phyloP scores from a whole-genome alignment of 441 rosid species.

The Iberis amara region DNA sequence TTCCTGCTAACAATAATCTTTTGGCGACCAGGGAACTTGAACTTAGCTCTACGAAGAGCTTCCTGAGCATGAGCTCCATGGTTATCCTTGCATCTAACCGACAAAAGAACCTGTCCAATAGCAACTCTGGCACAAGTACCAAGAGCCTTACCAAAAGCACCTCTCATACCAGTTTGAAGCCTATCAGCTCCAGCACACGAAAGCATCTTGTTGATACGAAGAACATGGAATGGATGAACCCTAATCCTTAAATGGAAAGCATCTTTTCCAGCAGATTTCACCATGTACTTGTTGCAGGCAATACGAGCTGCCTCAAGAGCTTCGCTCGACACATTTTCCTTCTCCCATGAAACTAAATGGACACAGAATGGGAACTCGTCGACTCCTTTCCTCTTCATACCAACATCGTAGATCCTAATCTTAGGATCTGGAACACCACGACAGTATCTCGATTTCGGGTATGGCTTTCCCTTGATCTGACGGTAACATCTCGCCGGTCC shows the following conservation, averaged over 20 bases:
- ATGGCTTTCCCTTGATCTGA: slow-evolving; percentile 41
- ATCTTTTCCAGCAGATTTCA: slow-evolving; percentile 38
- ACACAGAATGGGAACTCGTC: slow-evolving; percentile 80
- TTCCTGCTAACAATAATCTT: slow-evolving; percentile 72
- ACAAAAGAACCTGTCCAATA: slow-evolving; percentile 75
- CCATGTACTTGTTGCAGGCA: slow-evolving; percentile 41
- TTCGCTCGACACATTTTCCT: slow-evolving; percentile 41
- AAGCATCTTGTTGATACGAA: slow-evolving; percentile 43
- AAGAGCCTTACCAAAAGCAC: slow-evolving; percentile 57
- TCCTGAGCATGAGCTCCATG: slow-evolving; percentile 83
- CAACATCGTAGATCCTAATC: slow-evolving; percentile 60
- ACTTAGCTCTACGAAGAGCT: slow-evolving; percentile 84
- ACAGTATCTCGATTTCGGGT: slow-evolving; percentile 38
- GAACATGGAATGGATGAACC: slow-evolving; percentile 41
- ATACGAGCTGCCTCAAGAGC: slow-evolving; percentile 42
- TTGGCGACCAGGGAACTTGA: slow-evolving; percentile 88
- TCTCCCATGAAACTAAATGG: slow-evolving; percentile 41
- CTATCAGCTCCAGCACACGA: slow-evolving; percentile 49
- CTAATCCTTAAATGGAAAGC: slow-evolving; percentile 37
- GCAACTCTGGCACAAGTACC: slow-evolving; percentile 54
- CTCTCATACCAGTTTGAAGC: slow-evolving; percentile 57
- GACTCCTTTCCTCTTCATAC: slow-evolving; percentile 87
- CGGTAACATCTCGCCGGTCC: slow-evolving; percentile 45
- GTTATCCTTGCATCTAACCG: slow-evolving; percentile 80
- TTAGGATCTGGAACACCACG: slow-evolving; percentile 43